Evolutionary conservation across 257 asterid genomes (phyloP).

Genomic region (Linaria vulgaris): DNA sequence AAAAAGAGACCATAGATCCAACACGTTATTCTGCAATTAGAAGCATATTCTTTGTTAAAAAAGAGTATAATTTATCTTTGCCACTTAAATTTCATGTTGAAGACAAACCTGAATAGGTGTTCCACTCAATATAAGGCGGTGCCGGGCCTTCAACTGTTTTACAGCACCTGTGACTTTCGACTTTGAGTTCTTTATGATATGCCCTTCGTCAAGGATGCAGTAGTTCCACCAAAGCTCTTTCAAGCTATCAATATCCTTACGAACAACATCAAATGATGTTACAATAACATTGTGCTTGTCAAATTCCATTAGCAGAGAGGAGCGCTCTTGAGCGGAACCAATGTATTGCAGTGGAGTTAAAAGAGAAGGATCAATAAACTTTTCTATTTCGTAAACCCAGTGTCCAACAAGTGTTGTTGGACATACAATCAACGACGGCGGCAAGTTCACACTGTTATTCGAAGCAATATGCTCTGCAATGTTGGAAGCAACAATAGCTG

Average conservation of each 20-base stretch:
- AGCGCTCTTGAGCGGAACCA: constrained; percentile 94
- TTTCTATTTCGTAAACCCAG: constrained; percentile 98
- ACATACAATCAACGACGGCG: constrained; percentile 88
- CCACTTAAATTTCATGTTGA: constrained; percentile 26
- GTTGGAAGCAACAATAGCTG: constrained; percentile 92
- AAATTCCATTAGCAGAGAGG: constrained; percentile 63
- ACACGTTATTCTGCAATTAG: constrained; percentile 87
- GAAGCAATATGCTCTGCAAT: constrained; percentile 80
- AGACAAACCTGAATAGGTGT: constrained; percentile 92
- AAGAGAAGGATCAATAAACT: constrained; percentile 89
- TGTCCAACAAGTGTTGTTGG: constrained; percentile 99
- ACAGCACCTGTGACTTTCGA: constrained; percentile 93
- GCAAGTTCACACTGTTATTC: constrained; percentile 46
- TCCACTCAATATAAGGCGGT: constrained; percentile 97
- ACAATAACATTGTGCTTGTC: constrained; percentile 74
- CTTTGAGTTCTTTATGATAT: constrained; percentile 85
- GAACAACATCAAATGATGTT: constrained; percentile 91
- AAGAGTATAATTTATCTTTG: constrained; percentile 18
- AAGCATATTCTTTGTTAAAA: constrained; percentile 33
- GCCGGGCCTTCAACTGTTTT: constrained; percentile 90
- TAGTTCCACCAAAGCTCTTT: constrained; percentile 79
- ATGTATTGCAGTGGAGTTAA: constrained; percentile 86
- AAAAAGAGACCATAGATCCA: constrained; percentile 98
- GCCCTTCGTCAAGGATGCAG: constrained; percentile 97
- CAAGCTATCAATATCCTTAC: constrained; percentile 88